Base-by-base conservation (phyloP, 257 asterid genomes). In the Apocynum venetum region DNA sequence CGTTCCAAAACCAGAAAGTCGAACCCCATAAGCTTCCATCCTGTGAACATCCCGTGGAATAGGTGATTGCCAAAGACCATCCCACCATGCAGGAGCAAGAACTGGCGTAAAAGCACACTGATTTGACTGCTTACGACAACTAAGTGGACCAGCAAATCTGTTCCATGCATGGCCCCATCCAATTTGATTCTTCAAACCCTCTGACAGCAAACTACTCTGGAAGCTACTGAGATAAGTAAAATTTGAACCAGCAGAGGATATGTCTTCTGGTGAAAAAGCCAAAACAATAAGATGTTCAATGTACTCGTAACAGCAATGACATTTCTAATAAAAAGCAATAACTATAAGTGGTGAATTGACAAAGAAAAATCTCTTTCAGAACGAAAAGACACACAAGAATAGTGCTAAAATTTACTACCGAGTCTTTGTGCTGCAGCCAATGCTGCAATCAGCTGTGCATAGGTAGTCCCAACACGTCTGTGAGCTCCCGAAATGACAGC, bases 151-250 rank as follows among this genome's bases (percentile, higher is more conserved):
- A 0, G 94, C 92, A 82, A 93, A 95, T 85, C 99, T 83, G 84
- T 91, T 95, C 99, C 99, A 95, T 4, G 88, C 91, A 66, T 95
- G 99, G 4, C 99, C 99, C 98, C 99, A 95, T 35, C 99, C 98
- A 43, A 86, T 81, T 86, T 95, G 99, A 76, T 85, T 88, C 85
- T 66, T 88, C 78, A 95, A 85, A 61, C 99, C 98, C 10, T 87
- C 89, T 1, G 90, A 80, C 17, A 95, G 81, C 87, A 95, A 72
- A 75, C 84, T 88, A 71, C 92, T 87, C 48, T 95, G 99, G 88
- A 91, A 95, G 89, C 98, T 95, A 82, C 97, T 93, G 41, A 90
- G 86, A 82, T 88, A 93, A n/a, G 88, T 74, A 55, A 95, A 80
- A 82, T 79, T 86, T 13, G 92, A 84, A 76, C 81, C 81, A 82